These are phyloP conservation scores for Tolypocladium sp. DNA, from an alignment of 2,329 filamentous ascomycete species.

Conservation along the genomic window DNA sequence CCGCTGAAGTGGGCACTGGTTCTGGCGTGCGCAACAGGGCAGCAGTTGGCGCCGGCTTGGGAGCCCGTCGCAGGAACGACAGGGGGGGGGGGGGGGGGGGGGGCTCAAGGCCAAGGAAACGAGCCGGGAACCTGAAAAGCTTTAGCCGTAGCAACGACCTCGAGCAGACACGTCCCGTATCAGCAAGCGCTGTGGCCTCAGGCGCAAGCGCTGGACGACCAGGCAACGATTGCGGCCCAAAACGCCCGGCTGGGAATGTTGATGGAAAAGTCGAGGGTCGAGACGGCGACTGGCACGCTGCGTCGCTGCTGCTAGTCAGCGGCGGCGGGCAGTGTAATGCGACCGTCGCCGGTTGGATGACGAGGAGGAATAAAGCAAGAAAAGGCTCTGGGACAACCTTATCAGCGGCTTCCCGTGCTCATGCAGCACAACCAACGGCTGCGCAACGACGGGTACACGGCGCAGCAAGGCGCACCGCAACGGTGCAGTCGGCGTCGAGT, in stretches of 20 bases:
- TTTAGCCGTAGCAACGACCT: not conserved
- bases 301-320: not conserved
- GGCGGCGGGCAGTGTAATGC: not conserved
- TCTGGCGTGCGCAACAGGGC: not conserved
- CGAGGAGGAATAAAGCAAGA: not conserved
- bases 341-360: not conserved
- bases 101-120: not conserved
- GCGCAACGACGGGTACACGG: not conserved
- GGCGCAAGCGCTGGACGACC: not conserved
- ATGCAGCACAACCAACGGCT: not conserved
- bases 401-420: not conserved
- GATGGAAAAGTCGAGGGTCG: not conserved
- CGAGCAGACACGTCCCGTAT: not conserved
- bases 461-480: not conserved
- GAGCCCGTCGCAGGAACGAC: constrained; percentile 6
- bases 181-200: not conserved
- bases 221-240: not conserved
- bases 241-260: not conserved
- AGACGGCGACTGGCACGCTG: not conserved
- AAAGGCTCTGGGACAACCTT: not conserved
- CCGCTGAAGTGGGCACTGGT: not conserved
- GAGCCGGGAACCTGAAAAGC: not conserved
- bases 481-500: not conserved
- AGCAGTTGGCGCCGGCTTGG: not conserved
- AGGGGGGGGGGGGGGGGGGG: constrained; percentile 2